Evolutionary conservation across 176 grass and related monocot genomes (phyloP).

Genomic region (Triticum aestivum): DNA sequence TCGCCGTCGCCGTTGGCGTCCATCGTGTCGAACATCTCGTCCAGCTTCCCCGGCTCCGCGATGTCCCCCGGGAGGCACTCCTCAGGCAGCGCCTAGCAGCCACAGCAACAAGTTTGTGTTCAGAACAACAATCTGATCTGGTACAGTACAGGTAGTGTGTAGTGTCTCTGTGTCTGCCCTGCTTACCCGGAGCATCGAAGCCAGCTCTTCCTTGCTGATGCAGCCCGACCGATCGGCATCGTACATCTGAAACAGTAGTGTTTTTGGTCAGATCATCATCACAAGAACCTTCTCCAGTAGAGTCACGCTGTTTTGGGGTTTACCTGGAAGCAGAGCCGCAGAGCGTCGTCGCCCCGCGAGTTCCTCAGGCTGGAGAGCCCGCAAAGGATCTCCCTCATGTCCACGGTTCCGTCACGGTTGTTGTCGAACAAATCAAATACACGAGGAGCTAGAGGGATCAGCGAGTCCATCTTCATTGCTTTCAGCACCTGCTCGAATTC

Average conservation of each 20-base stretch:
- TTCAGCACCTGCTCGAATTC: conserved; percentile 75
- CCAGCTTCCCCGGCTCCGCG: conserved; percentile 69
- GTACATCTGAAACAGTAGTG: conserved; percentile 53
- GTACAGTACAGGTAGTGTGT: no score
- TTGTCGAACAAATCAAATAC: conserved; percentile 76
- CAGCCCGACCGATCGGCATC: conserved; percentile 59
- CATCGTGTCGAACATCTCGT: conserved; percentile 74
- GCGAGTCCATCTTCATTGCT: conserved; percentile 59
- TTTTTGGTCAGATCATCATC: neutral
- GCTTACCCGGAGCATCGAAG: conserved; percentile 73
- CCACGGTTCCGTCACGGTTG: conserved; percentile 67
- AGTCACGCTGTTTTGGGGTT: neutral
- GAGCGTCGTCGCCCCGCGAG: conserved; percentile 54
- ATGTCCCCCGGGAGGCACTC: conserved; percentile 70
- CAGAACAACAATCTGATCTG: neutral
- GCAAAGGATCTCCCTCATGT: conserved; percentile 79
- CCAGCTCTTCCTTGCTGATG: conserved; percentile 80
- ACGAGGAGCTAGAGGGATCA: conserved; percentile 57
- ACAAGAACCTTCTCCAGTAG: neutral
- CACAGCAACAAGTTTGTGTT: neutral
- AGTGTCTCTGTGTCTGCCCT: no score
- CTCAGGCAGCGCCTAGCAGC: conserved; percentile 53
- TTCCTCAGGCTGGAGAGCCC: conserved; percentile 69
- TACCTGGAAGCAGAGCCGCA: conserved; percentile 71
- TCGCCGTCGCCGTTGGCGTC: conserved; percentile 58